phyloP scores from a whole-genome alignment of 495 filamentous ascomycete species.

The Aspergillus taichungensis region DNA sequence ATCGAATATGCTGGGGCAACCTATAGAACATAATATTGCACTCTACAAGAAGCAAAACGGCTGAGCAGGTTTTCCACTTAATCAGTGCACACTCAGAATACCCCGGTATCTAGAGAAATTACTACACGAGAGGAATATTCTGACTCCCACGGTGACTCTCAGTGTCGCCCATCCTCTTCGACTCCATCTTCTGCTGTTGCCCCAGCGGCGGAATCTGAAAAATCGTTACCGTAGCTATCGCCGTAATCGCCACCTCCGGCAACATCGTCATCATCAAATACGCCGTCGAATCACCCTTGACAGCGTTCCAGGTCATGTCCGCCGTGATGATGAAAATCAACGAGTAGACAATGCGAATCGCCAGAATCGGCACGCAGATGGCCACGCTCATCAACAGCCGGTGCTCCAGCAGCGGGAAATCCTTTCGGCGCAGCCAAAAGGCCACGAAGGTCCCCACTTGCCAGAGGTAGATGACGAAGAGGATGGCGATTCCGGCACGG shows the following conservation, averaged over 20 bases:
- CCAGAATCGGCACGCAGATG: conserved; percentile 8
- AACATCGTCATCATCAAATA: conserved; percentile 14
- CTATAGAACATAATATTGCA: too few species aligned
- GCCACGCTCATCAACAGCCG: conserved; percentile 1
- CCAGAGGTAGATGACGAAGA: conserved; percentile 21
- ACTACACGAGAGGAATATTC: too few species aligned
- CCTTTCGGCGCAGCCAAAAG: conserved; percentile 8
- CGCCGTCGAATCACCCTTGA: conserved; percentile 8
- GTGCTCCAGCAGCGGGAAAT: conserved; percentile 4
- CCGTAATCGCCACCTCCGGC: conserved; percentile 8
- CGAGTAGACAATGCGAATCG: conserved; percentile 9
- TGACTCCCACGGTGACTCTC: too few species aligned
- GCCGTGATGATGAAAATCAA: conserved; percentile 11
- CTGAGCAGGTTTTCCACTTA: too few species aligned
- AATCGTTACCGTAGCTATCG: neutral
- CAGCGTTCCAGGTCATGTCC: conserved; percentile 12
- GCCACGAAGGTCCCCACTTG: conserved; percentile 7
- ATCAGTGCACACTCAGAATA: too few species aligned
- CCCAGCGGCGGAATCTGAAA: too few species aligned
- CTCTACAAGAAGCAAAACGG: too few species aligned
- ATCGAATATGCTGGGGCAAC: too few species aligned
- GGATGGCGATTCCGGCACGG: conserved; percentile 11
- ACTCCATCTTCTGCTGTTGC: too few species aligned
- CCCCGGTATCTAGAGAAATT: too few species aligned
- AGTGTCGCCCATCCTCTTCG: too few species aligned